Base-by-base conservation (phyloP, 2,329 filamentous ascomycete genomes). In the Furcasterigmium furcatum region DNA sequence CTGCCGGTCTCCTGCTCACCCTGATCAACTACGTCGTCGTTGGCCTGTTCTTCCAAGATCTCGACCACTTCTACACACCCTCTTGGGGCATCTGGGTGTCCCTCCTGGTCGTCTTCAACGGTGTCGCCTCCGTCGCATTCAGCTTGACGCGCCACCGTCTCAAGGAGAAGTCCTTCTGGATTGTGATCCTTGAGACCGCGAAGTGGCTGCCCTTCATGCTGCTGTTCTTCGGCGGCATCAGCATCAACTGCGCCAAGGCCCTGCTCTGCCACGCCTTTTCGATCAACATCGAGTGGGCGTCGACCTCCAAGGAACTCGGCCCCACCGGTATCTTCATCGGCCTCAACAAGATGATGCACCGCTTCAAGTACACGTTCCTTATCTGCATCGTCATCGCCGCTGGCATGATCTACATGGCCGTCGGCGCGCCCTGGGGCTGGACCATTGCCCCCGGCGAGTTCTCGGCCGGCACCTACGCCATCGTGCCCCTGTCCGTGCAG, bases 11-110 rank as follows among this genome's bases (percentile, higher is more conserved):
- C 70, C 66, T 83, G n/a, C 70, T 88, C 41, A 86, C 84, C 0
- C 57, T 84, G 2, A 64, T 79, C 47, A 90, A 89, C 64, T 90
- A 89, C 64, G 80, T 88, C 62, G 64, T 87, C 32, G 73, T 87
- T 43, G 86, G 86, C 30, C 87, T 83, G 80, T 86, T 78, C 67
- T 82, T 84, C 55, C 84, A 83, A 27, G 70, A 80, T 43, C 70
- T 85, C 36, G 82, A 85, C 57, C 77, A 83, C 51, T 84, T 80
- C 66, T 88, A 87, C 62, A 71, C 85, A 61, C 80, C 84, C 53
- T 83, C 77, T 1, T 87, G 80, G 71, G 78, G 77, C 53, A 79
- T 83, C 49, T 84, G 78, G 61, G 72, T 85, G 54, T 72, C 75
- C 12, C 76, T 87, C 52, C 64, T 87, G 43, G 68, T 86, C 45